phyloP scores from a whole-genome alignment of 148 eudicot species.

The Pouteria glomerata region DNA sequence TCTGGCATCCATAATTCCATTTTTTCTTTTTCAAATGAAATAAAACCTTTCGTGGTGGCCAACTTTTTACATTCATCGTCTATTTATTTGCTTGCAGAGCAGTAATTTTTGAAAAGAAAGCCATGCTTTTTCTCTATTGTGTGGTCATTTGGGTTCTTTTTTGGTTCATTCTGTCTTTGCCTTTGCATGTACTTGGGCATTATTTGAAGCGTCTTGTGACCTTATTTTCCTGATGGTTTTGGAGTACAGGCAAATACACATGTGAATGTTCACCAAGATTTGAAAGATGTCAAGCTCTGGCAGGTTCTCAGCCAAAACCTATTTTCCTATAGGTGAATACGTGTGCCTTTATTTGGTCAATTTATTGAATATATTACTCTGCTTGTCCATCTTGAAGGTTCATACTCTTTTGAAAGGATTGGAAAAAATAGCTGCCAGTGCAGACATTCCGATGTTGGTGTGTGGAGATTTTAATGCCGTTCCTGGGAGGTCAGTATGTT shows the following conservation, averaged over 20 bases:
- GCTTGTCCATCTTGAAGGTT: conserved; percentile 41
- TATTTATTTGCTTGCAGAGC: neutral
- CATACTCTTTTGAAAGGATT: conserved; percentile 92
- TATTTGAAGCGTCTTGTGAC: neutral
- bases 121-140: neutral
- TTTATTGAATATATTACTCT: neutral
- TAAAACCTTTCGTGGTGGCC: too few relatives aligned
- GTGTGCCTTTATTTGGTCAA: neutral
- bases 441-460: conserved; percentile 95
- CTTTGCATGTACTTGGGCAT: too few relatives aligned
- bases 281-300: conserved; percentile 98
- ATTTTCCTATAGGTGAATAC: neutral
- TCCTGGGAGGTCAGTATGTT: conserved; percentile 70
- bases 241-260: conserved; percentile 88
- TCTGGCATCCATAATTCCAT: too few relatives aligned
- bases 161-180: too few relatives aligned
- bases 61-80: neutral
- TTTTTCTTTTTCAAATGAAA: too few relatives aligned
- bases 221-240: conserved; percentile 7
- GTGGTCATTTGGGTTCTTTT: neutral
- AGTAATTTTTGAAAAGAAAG: neutral
- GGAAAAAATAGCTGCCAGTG: conserved; percentile 96
- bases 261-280: conserved; percentile 81
- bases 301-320: conserved; percentile 47
- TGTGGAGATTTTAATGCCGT: conserved; percentile 96